These are phyloP conservation scores for Leucoagaricus sp. DNA, from an alignment of 1,284 basidiomycete genomes.

Conservation along the genomic window DNA sequence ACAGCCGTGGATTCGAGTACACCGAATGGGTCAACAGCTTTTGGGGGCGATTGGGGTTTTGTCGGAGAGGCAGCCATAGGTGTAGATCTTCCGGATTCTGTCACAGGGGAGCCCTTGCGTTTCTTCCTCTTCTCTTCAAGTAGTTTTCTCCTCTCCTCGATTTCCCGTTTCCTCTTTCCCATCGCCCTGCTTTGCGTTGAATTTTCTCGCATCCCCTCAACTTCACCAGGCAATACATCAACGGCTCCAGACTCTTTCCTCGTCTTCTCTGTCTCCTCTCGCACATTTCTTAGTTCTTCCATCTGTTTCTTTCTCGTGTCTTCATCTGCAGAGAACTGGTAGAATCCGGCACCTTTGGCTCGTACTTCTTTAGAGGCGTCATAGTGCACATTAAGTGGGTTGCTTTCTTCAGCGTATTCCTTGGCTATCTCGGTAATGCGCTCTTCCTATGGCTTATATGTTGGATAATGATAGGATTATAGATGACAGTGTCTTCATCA, in stretches of 20 bases:
- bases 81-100: conserved; percentile 5
- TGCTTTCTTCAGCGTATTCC: conserved; percentile 71
- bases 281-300: conserved; percentile 68
- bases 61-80: conserved; percentile 6
- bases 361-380: conserved; percentile 83
- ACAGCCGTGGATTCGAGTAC: conserved; percentile 44
- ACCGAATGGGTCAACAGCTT: conserved; percentile 47
- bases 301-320: conserved; percentile 74
- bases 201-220: conserved; percentile 61
- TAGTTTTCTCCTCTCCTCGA: conserved; percentile 74
- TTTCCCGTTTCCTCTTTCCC: conserved; percentile 78
- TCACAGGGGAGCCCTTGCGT: conserved; percentile 18
- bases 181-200: conserved; percentile 56
- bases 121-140: conserved; percentile 84
- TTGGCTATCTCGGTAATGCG: conserved; percentile 77
- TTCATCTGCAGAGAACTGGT: conserved; percentile 86
- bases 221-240: conserved; percentile 60
- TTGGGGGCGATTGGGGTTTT: conserved; percentile 6
- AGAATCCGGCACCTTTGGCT: conserved; percentile 87
- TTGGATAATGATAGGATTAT: conserved; percentile 83
- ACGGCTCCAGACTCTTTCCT: conserved; percentile 61
- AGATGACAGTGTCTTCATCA: conserved; percentile 38
- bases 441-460: conserved; percentile 83
- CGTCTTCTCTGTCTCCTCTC: conserved; percentile 72
- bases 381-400: conserved; percentile 78